Evolutionary conservation across 2,329 filamentous ascomycete genomes (phyloP).

Genomic region (Pseudocercospora cruenta): DNA sequence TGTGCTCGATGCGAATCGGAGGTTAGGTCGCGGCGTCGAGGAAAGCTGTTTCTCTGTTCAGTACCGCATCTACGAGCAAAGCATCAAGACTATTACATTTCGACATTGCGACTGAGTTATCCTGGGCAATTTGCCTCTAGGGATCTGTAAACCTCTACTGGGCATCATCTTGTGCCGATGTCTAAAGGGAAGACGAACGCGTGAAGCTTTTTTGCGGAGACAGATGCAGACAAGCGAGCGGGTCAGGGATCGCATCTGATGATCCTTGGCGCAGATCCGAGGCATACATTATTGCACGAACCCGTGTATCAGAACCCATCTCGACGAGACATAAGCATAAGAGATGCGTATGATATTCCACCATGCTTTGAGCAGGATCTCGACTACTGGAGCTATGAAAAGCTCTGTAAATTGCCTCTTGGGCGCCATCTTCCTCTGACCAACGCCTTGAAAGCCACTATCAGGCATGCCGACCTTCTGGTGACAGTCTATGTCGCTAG

Average conservation of each 20-base stretch:
- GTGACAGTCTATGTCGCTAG: conserved; percentile 7
- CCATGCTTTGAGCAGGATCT: neutral
- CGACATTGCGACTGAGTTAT: conserved; percentile 33
- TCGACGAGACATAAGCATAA: neutral
- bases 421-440: neutral
- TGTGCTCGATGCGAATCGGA: conserved; percentile 16
- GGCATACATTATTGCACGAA: neutral
- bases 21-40: conserved; percentile 24
- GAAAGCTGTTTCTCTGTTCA: conserved; percentile 31
- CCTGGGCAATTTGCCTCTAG: conserved; percentile 31
- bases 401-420: neutral
- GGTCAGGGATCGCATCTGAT: neutral
- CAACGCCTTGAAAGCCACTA: neutral
- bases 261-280: conserved; percentile 9
- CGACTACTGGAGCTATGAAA: neutral
- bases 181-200: neutral
- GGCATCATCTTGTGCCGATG: conserved; percentile 45
- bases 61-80: neutral
- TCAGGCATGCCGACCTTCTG: neutral
- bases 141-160: conserved; percentile 51
- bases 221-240: neutral
- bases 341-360: neutral
- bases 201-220: conserved; percentile 11
- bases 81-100: conserved; percentile 27
- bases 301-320: neutral